These are phyloP conservation scores for Vitis riparia DNA, from an alignment of 164 flowering plant species.

Conservation along the genomic window DNA sequence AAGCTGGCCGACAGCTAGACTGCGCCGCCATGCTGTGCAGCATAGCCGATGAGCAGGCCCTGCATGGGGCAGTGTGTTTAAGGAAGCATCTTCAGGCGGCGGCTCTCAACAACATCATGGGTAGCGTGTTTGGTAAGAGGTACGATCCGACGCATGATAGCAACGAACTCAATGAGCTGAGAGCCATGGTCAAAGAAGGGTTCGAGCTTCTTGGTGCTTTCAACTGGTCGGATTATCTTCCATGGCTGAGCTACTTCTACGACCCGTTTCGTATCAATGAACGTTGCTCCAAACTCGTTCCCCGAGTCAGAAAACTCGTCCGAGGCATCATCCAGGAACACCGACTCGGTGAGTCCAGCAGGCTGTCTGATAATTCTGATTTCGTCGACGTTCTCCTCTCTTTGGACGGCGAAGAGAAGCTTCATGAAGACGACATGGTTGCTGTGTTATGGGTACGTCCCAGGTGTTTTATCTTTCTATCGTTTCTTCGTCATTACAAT, in stretches of 20 bases:
- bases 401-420: conserved; percentile 28
- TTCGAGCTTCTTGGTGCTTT: conserved; percentile 77
- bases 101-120: conserved; percentile 65
- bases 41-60: conserved; percentile 29
- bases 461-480: not conserved
- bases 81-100: conserved; percentile 54
- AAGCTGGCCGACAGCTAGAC: conserved; percentile 38
- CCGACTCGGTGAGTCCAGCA: not conserved
- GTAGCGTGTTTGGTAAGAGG: conserved; percentile 59
- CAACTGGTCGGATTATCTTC: conserved; percentile 73
- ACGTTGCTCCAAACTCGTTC: conserved; percentile 53
- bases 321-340: conserved; percentile 40
- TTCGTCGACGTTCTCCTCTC: conserved; percentile 35
- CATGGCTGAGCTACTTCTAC: conserved; percentile 52
- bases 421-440: conserved; percentile 31
- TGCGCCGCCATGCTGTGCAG: conserved; percentile 39
- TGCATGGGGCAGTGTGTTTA: conserved; percentile 32
- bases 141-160: conserved; percentile 23
- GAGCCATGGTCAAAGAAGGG: conserved; percentile 70
- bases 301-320: conserved; percentile 55
- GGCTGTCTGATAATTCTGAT: conserved; percentile 12
- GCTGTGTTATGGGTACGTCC: conserved; percentile 37
- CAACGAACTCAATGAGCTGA: conserved; percentile 30
- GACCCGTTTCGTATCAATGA: conserved; percentile 43
- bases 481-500: too few relatives aligned